phyloP scores from a whole-genome alignment of 2,329 filamentous ascomycete species.

The Ophiostoma sp. region DNA sequence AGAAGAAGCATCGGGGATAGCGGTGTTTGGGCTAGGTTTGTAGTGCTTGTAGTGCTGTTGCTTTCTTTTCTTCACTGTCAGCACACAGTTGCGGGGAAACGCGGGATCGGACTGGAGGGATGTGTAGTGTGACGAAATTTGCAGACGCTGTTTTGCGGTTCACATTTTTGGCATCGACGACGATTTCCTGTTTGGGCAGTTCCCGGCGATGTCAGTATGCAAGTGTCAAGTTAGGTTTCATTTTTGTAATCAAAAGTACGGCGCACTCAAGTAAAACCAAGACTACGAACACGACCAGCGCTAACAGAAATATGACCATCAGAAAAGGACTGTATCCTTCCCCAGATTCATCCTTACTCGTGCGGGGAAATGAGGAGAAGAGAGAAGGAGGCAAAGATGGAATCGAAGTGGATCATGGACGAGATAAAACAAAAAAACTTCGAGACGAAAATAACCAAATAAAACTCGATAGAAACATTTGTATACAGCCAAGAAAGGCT shows the following conservation, averaged over 20 bases:
- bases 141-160: not conserved
- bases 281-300: not conserved
- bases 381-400: not conserved
- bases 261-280: not conserved
- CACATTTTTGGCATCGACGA: not conserved
- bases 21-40: not conserved
- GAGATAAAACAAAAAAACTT: not conserved
- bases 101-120: constrained; percentile 7
- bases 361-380: not conserved
- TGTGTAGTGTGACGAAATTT: not conserved
- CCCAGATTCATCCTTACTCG: not conserved
- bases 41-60: not conserved
- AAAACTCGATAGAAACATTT: not conserved
- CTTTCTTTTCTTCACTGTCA: not conserved
- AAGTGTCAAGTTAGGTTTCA: not conserved
- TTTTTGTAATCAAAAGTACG: not conserved
- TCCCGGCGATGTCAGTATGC: not conserved
- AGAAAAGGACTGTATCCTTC: not conserved
- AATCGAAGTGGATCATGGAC: not conserved
- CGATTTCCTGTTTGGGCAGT: not conserved
- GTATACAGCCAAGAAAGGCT: not conserved
- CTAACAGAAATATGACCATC: not conserved
- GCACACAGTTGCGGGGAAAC: constrained; percentile 4
- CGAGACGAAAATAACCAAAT: not conserved
- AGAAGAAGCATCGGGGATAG: not conserved